Evolutionary conservation across 306 rosid species (phyloP).

Genomic region (Oemleria cerasiformis): DNA sequence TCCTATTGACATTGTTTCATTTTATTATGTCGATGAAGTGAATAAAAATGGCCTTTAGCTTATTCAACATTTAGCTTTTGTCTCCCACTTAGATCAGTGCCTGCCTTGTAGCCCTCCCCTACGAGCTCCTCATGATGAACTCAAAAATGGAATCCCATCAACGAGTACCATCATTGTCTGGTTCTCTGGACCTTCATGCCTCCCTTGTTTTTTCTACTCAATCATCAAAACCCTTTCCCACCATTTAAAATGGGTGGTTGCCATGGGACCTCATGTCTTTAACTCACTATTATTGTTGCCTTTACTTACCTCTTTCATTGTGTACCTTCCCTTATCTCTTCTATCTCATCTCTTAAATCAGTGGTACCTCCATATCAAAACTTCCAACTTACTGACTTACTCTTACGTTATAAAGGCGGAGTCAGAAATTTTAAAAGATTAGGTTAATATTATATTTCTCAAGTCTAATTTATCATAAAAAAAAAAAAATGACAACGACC

Average conservation of each 20-base stretch:
- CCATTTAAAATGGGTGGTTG: background rate
- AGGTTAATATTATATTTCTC: too few relatives aligned
- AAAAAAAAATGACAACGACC: too few relatives aligned
- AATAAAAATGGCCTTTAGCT: background rate
- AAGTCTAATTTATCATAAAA: too few relatives aligned
- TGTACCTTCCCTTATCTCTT: constrained; percentile 14
- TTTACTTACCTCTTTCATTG: background rate
- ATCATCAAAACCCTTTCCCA: background rate
- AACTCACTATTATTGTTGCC: constrained; percentile 7
- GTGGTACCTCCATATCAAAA: constrained; percentile 1
- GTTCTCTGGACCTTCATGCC: constrained; percentile 12
- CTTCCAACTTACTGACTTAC: too few relatives aligned
- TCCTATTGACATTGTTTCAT: too few relatives aligned
- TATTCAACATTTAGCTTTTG: background rate
- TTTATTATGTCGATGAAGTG: background rate
- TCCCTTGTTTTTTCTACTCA: constrained; percentile 1
- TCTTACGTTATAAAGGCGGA: too few relatives aligned
- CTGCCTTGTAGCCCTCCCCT: background rate
- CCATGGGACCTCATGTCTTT: constrained; percentile 13
- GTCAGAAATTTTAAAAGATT: too few relatives aligned
- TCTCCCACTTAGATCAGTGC: constrained; percentile 7
- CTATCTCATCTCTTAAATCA: constrained; percentile 1
- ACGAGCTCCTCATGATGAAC: background rate
- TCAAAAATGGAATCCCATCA: background rate
- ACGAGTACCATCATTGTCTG: background rate